These are phyloP conservation scores for Isatis tinctoria DNA, from an alignment of 345 rosid species.

Conservation along the genomic window DNA sequence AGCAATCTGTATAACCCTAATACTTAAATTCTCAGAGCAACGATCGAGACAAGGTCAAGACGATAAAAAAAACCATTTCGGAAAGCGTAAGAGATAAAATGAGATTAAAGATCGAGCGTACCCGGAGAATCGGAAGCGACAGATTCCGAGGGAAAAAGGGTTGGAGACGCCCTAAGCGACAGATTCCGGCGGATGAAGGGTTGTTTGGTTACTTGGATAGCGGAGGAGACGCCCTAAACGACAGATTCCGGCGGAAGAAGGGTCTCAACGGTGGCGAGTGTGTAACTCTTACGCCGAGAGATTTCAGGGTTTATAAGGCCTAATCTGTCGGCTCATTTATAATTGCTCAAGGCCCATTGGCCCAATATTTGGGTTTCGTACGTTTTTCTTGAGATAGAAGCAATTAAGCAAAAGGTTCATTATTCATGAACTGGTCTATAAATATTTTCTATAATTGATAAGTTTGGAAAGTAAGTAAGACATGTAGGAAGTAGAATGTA, in stretches of 20 bases:
- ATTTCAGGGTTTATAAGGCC: neutral
- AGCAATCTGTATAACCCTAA: conserved; percentile 7
- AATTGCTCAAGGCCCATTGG: neutral
- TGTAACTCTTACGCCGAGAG: neutral
- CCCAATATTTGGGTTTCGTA: neutral
- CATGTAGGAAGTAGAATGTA: no score
- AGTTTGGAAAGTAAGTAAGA: no score
- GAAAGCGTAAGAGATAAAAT: neutral
- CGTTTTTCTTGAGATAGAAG: no score
- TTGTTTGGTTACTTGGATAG: neutral
- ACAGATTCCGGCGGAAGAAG: no score
- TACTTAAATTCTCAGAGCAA: neutral
- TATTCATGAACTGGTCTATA: no score
- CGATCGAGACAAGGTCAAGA: neutral
- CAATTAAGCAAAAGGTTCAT: no score
- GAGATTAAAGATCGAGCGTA: neutral
- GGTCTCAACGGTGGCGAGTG: conserved; percentile 23
- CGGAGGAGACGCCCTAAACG: conserved; percentile 29
- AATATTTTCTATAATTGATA: no score
- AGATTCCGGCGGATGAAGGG: neutral
- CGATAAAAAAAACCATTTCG: neutral
- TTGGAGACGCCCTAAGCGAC: no score
- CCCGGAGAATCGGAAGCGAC: conserved; percentile 1
- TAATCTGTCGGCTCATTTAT: neutral
- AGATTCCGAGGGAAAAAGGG: no score